Percentiles rank a stretch among this genome's conserved stretches.
phyloP scores from a whole-genome alignment of 1,284 basidiomycete genomes.

The Phlebopus sp. region DNA sequence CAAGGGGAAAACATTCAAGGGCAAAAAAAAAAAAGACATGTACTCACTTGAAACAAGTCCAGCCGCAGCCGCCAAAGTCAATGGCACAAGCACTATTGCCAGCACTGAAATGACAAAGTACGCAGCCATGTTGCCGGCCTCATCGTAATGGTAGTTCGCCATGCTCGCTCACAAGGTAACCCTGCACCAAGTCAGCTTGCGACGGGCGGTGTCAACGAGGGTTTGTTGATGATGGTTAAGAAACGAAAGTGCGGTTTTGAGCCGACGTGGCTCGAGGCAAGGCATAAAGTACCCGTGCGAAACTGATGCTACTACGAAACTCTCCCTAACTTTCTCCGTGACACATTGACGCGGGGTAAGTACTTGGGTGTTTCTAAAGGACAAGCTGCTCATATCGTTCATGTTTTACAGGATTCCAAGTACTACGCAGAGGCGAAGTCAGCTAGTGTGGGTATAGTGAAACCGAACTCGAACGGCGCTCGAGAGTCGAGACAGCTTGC shows the following conservation, averaged over 20 bases:
- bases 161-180: slow-evolving; percentile 37
- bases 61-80: slow-evolving; percentile 56
- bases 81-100: slow-evolving; percentile 73
- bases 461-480: too few species aligned
- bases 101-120: slow-evolving; percentile 90
- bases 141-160: slow-evolving; percentile 86
- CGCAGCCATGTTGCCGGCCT: slow-evolving; percentile 83
- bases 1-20: neutral
- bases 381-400: too few species aligned
- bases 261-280: slow-evolving; percentile 5
- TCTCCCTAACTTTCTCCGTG: too few species aligned
- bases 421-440: too few species aligned
- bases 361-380: neutral
- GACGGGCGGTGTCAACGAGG: slow-evolving; percentile 2
- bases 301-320: neutral
- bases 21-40: neutral
- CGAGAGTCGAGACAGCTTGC: too few species aligned
- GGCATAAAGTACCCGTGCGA: slow-evolving; percentile 3
- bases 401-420: too few species aligned
- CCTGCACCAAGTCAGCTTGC: too few species aligned
- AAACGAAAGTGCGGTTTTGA: neutral
- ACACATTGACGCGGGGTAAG: too few species aligned
- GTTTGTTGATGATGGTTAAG: slow-evolving; percentile 1
- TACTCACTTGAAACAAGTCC: slow-evolving; percentile 38
- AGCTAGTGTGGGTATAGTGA: too few species aligned